Conservation (phyloP, 495 filamentous ascomycete species). For the Penicillium tannophilum region DNA sequence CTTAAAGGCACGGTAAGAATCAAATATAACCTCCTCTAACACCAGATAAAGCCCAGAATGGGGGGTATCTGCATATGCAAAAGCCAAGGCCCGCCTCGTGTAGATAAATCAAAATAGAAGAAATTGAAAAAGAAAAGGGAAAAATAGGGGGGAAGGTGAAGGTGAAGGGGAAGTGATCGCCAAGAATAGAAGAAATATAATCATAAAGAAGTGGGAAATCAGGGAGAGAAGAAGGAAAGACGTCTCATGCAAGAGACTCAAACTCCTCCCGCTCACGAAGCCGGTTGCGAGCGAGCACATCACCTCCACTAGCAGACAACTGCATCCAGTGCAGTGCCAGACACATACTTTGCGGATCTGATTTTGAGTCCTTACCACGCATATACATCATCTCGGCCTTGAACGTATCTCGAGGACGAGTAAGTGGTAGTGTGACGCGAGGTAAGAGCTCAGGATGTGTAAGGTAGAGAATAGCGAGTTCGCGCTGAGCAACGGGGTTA, state of each 20-base stretch:
- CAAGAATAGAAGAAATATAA: slow-evolving; percentile 8
- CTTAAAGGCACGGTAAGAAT: background rate
- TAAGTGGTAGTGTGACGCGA: slow-evolving; percentile 80
- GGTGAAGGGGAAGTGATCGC: slow-evolving; percentile 5
- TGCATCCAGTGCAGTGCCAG: slow-evolving; percentile 99
- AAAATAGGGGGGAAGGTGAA: slow-evolving; percentile 11
- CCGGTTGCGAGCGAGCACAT: slow-evolving; percentile 83
- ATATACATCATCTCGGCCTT: slow-evolving; percentile 82
- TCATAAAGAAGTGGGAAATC: no score
- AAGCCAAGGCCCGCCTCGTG: slow-evolving; percentile 25
- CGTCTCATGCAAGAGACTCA: slow-evolving; percentile 49
- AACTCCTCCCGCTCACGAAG: slow-evolving; percentile 73
- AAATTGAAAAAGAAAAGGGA: slow-evolving; percentile 11
- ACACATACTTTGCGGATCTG: slow-evolving; percentile 90
- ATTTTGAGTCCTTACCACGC: slow-evolving; percentile 53
- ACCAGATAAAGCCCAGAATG: slow-evolving; percentile 30
- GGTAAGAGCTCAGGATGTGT: slow-evolving; percentile 89
- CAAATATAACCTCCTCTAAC: slow-evolving; percentile 25
- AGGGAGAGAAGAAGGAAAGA: slow-evolving; percentile 7
- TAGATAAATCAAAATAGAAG: slow-evolving; percentile 16
- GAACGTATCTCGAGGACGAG: slow-evolving; percentile 86
- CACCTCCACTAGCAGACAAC: slow-evolving; percentile 80
- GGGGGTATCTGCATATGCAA: slow-evolving; percentile 39
- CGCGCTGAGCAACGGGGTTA: slow-evolving; percentile 87
- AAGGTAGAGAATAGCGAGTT: slow-evolving; percentile 91